Evolutionary conservation across 176 grass and related monocot species (phyloP).

Genomic region (Zoysia japonica): DNA sequence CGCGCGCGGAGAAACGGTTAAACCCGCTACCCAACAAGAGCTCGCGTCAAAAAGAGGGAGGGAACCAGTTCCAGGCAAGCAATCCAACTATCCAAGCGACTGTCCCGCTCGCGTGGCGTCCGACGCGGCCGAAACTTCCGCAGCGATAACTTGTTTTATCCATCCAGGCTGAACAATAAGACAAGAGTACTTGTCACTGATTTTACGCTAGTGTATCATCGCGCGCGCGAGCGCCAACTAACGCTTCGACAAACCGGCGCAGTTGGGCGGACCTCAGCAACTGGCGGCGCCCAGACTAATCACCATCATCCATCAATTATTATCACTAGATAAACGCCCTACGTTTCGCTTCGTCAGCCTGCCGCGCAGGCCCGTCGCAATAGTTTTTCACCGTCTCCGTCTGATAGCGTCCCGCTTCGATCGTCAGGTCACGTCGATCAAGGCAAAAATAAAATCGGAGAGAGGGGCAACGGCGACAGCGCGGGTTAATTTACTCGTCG

Average conservation of each 20-base stretch:
- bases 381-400: conserved; percentile 20
- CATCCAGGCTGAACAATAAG: background rate
- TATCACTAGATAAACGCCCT: too few species aligned
- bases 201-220: background rate
- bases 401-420: background rate
- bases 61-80: too few species aligned
- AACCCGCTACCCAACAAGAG: background rate
- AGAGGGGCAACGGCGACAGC: too few species aligned
- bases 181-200: conserved; percentile 19
- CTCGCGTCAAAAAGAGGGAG: background rate
- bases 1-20: background rate
- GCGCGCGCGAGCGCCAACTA: background rate
- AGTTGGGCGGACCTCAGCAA: conserved; percentile 1
- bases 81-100: background rate
- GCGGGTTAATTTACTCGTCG: conserved; percentile 5
- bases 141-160: background rate
- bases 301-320: background rate
- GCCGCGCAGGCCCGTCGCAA: conserved; percentile 29
- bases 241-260: conserved; percentile 9
- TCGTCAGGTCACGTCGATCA: conserved; percentile 20
- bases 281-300: conserved; percentile 22
- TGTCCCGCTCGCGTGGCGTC: background rate
- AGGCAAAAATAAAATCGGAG: background rate
- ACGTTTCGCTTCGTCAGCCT: background rate
- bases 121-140: conserved; percentile 8